A percentile compares a stretch with the other conserved stretches of the same genome.
Conservation (phyloP, 768 basidiomycete genomes). For the Suillus hirtellus region DNA sequence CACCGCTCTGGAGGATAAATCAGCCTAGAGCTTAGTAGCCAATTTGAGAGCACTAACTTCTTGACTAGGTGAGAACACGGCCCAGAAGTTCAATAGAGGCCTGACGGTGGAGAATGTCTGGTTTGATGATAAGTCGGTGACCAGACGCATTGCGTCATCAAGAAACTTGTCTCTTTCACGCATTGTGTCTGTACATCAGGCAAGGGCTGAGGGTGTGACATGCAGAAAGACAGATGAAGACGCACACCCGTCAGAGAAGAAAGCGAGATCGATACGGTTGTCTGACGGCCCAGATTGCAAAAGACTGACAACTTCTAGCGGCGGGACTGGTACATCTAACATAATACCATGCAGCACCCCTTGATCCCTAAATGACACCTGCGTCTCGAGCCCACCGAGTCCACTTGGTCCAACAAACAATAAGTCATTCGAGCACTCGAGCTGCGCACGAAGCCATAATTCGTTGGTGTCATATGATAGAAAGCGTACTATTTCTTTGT, state of each 20-base stretch:
- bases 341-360: background rate
- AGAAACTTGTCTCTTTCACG: conserved; percentile 65
- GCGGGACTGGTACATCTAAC: conserved; percentile 34
- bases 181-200: conserved; percentile 43
- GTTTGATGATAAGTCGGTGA: conserved; percentile 66
- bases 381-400: conserved; percentile 5
- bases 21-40: background rate
- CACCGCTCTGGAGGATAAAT: conserved; percentile 49
- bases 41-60: conserved; percentile 47
- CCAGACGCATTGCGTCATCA: conserved; percentile 64
- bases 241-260: conserved; percentile 80
- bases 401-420: conserved; percentile 2
- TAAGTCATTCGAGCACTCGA: conserved; percentile 28
- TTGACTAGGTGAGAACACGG: conserved; percentile 71
- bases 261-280: conserved; percentile 74
- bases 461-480: conserved; percentile 1
- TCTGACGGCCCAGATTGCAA: conserved; percentile 58
- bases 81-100: conserved; percentile 81
- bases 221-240: conserved; percentile 12
- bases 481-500: background rate
- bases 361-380: conserved; percentile 9
- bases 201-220: conserved; percentile 6
- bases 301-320: conserved; percentile 57
- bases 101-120: conserved; percentile 77
- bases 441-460: conserved; percentile 17